Percentiles rank a stretch among this genome's conserved stretches.
phyloP scores from a whole-genome alignment of 768 basidiomycete genomes.

The Mycena rosella region DNA sequence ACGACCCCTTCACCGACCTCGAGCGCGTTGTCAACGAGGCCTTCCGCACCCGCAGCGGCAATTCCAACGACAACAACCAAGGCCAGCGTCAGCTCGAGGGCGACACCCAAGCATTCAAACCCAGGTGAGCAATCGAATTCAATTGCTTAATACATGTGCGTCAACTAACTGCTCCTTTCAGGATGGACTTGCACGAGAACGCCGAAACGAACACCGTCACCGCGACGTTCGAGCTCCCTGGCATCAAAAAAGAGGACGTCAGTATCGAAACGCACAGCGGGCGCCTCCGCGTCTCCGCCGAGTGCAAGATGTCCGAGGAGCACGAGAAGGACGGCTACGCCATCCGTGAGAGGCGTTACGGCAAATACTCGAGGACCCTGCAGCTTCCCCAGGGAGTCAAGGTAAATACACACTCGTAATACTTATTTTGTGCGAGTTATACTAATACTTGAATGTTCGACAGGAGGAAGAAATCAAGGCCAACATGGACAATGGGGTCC shows the following conservation, averaged over 20 bases:
- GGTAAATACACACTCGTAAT: constrained; percentile 57
- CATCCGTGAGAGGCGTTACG: constrained; percentile 63
- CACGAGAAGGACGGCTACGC: constrained; percentile 54
- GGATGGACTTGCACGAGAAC: constrained; percentile 70
- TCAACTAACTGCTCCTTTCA: constrained; percentile 36
- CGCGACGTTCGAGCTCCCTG: constrained; percentile 71
- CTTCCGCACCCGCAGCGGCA: constrained; percentile 32
- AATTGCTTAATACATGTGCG: neutral
- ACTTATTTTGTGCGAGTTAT: too few relatives aligned
- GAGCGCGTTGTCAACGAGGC: constrained; percentile 56
- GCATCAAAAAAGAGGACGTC: constrained; percentile 63
- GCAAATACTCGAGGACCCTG: constrained; percentile 59
- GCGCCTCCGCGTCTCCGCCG: constrained; percentile 64
- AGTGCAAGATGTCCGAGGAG: constrained; percentile 50
- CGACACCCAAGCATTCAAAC: constrained; percentile 44
- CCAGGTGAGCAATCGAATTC: constrained; percentile 44
- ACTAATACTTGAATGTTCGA: too few relatives aligned
- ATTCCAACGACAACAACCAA: neutral
- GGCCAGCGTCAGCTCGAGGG: constrained; percentile 17
- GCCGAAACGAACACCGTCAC: constrained; percentile 60
- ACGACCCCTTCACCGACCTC: constrained; percentile 57
- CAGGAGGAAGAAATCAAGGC: constrained; percentile 52
- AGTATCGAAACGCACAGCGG: constrained; percentile 65
- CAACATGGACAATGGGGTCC: constrained; percentile 63
- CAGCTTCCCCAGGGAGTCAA: constrained; percentile 66